A percentile compares a stretch with the other conserved stretches of the same genome.
Evolutionary conservation across 805 yeast species (phyloP).

Genomic region (Teunomyces gatunensis): DNA sequence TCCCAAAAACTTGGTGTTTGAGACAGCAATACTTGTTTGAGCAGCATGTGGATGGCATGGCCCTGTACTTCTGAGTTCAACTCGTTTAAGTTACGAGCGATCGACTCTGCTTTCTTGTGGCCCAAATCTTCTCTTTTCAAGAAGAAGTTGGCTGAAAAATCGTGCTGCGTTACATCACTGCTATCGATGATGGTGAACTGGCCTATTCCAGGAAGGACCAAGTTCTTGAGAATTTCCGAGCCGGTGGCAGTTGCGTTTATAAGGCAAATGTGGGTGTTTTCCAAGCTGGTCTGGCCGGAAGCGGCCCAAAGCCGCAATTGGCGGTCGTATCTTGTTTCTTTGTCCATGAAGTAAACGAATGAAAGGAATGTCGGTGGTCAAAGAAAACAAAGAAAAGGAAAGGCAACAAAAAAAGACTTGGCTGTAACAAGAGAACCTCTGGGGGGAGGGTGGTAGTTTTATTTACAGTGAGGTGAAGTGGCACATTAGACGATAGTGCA

Average conservation of each 20-base stretch:
- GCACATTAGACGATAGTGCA: neutral
- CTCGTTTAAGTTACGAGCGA: conserved; percentile 45
- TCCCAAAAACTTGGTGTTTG: conserved; percentile 40
- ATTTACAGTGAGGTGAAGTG: neutral
- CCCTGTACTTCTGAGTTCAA: conserved; percentile 61
- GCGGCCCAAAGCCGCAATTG: conserved; percentile 86
- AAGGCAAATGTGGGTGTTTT: conserved; percentile 57
- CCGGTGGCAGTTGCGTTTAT: conserved; percentile 57
- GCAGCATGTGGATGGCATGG: conserved; percentile 13
- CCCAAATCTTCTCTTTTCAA: conserved; percentile 46
- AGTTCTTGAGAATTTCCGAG: conserved; percentile 71
- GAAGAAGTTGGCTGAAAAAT: conserved; percentile 63
- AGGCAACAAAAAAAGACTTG: neutral
- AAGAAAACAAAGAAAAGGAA: neutral
- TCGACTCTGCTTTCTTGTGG: conserved; percentile 33
- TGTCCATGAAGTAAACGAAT: conserved; percentile 28
- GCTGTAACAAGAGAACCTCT: neutral
- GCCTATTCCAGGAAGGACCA: conserved; percentile 74
- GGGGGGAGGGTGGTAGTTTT: neutral
- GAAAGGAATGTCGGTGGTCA: neutral
- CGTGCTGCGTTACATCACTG: conserved; percentile 35
- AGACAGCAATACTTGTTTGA: conserved; percentile 10
- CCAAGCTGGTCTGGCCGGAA: conserved; percentile 66
- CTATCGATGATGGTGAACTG: conserved; percentile 58
- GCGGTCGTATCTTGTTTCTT: conserved; percentile 67